These are phyloP conservation scores for Podospora australis DNA, from an alignment of 495 filamentous ascomycete genomes.

Conservation along the genomic window DNA sequence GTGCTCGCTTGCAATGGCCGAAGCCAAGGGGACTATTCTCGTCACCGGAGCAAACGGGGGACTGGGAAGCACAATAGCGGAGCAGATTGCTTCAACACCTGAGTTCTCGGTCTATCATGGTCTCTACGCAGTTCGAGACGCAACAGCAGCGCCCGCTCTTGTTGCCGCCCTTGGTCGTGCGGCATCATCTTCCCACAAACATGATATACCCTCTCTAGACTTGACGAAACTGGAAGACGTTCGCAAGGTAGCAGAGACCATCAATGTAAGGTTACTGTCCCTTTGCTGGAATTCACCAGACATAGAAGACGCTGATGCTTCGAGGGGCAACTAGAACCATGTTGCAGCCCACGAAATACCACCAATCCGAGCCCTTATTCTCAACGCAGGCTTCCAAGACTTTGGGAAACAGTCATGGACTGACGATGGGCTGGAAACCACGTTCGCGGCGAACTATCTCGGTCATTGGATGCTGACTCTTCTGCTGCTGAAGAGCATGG, in stretches of 20 bases:
- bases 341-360: constrained; percentile 29
- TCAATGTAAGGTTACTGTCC: constrained; percentile 8
- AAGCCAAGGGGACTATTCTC: constrained; percentile 10
- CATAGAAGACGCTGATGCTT: no score
- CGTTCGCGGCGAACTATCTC: constrained; percentile 38
- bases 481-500: constrained; percentile 33
- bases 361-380: constrained; percentile 36
- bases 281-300: not conserved
- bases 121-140: constrained; percentile 30
- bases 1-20: no score
- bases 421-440: constrained; percentile 26
- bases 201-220: constrained; percentile 14
- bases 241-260: constrained; percentile 5
- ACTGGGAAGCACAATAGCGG: constrained; percentile 40
- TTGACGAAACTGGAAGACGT: constrained; percentile 9
- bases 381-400: constrained; percentile 34
- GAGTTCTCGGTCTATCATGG: constrained; percentile 27
- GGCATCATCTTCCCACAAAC: constrained; percentile 6
- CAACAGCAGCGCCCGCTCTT: constrained; percentile 22
- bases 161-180: constrained; percentile 18
- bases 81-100: constrained; percentile 36
- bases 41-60: constrained; percentile 19
- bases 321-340: no score
- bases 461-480: constrained; percentile 34
- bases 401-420: constrained; percentile 23